These are phyloP conservation scores for Globisporangium acanthophoron DNA, from an alignment of 352 stramenopile species.

Conservation along the genomic window DNA sequence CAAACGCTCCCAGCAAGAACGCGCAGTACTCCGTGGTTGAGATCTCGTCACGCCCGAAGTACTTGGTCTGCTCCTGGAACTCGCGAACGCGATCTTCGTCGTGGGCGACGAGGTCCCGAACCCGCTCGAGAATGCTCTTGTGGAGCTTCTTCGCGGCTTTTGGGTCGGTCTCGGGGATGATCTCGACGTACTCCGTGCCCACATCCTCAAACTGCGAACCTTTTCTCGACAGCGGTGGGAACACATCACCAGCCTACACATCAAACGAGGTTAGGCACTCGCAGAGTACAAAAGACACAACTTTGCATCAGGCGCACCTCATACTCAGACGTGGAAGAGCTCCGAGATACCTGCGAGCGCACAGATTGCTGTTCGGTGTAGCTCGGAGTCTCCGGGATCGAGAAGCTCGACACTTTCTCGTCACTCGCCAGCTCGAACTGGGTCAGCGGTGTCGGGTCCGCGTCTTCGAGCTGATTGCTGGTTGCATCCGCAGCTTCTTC, in stretches of 20 bases:
- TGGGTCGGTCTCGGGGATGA: conserved; percentile 47
- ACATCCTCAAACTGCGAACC: conserved; percentile 35
- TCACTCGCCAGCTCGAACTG: not conserved
- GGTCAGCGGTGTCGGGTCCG: not conserved
- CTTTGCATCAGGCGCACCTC: not conserved
- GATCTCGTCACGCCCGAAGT: conserved; percentile 66
- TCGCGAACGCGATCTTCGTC: conserved; percentile 73
- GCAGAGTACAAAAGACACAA: not conserved
- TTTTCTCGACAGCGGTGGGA: conserved; percentile 7
- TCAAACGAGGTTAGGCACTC: not conserved
- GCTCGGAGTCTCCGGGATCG: not conserved
- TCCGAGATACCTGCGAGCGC: not conserved
- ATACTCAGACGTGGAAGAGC: conserved; percentile 1
- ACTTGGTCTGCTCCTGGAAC: conserved; percentile 75
- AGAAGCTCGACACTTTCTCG: not conserved
- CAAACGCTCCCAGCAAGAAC: conserved; percentile 64
- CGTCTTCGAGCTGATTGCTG: not conserved
- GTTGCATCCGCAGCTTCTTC: not conserved
- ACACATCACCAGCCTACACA: not conserved
- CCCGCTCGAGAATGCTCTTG: conserved; percentile 61
- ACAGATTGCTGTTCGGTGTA: not conserved
- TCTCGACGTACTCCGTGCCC: conserved; percentile 45
- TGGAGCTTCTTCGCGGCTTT: conserved; percentile 65
- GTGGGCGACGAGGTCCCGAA: conserved; percentile 49
- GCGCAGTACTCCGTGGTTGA: conserved; percentile 72